Evolutionary conservation across 495 filamentous ascomycete genomes (phyloP).

Genomic region (Penicillium atrosanguineum): DNA sequence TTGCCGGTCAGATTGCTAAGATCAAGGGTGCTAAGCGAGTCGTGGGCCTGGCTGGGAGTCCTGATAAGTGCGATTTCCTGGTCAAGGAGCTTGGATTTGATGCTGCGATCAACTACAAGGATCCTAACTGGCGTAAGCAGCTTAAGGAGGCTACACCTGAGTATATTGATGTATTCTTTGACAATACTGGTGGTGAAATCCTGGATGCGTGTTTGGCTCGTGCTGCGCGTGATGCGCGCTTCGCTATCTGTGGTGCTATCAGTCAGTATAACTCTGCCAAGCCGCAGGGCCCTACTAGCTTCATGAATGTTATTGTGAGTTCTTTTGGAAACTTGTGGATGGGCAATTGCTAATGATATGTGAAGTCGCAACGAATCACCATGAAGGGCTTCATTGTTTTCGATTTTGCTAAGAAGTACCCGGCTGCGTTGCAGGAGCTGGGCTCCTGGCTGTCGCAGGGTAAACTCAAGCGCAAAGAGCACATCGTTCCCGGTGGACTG

Average conservation of each 20-base stretch:
- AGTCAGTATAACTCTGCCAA: slow-evolving; percentile 51
- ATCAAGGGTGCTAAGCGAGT: slow-evolving; percentile 55
- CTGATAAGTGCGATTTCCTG: slow-evolving; percentile 51
- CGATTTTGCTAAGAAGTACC: slow-evolving; percentile 48
- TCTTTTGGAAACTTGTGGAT: not conserved
- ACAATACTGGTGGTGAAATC: slow-evolving; percentile 56
- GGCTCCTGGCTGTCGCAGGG: slow-evolving; percentile 50
- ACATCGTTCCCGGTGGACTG: slow-evolving; percentile 52
- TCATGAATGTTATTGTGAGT: slow-evolving; percentile 51
- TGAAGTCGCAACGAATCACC: slow-evolving; percentile 46
- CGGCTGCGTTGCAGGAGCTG: slow-evolving; percentile 44
- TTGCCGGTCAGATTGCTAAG: slow-evolving; percentile 69
- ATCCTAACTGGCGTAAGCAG: slow-evolving; percentile 50
- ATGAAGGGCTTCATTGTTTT: slow-evolving; percentile 59
- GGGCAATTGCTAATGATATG: slow-evolving; percentile 17
- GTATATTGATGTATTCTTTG: slow-evolving; percentile 58
- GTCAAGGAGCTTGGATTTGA: slow-evolving; percentile 49
- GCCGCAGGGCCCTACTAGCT: slow-evolving; percentile 45
- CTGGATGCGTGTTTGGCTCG: slow-evolving; percentile 51
- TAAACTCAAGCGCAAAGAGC: slow-evolving; percentile 56
- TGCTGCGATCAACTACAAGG: slow-evolving; percentile 56
- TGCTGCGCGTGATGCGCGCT: slow-evolving; percentile 45
- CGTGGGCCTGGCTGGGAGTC: slow-evolving; percentile 49
- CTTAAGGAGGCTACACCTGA: slow-evolving; percentile 45
- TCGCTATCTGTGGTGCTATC: slow-evolving; percentile 55